Evolutionary conservation across 352 stramenopile species (phyloP).

Genomic region (Pelagophyceae sp.): DNA sequence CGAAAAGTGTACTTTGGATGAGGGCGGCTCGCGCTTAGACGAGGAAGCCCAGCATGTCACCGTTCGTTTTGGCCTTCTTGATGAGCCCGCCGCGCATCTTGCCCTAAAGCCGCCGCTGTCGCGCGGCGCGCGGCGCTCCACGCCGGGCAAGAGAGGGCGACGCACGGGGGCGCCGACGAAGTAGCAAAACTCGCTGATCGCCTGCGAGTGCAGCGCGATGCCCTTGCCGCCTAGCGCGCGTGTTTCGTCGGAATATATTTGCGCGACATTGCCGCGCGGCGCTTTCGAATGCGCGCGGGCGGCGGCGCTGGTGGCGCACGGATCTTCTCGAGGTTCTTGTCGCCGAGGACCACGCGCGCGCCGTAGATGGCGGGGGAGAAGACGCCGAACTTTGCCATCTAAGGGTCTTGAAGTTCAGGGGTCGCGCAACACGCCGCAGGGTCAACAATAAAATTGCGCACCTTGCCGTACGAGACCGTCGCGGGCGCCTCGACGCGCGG

Average conservation of each 20-base stretch:
- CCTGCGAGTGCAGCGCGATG: conserved; percentile 63
- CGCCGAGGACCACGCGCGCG: conserved; percentile 60
- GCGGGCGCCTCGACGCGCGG: background rate
- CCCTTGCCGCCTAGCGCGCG: conserved; percentile 47
- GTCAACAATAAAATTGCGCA: too few species aligned
- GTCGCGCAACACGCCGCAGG: too few species aligned
- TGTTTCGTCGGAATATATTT: background rate
- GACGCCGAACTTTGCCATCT: conserved; percentile 65
- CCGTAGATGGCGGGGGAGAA: conserved; percentile 67
- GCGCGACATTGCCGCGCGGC: background rate
- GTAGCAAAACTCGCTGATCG: conserved; percentile 66
- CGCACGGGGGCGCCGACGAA: conserved; percentile 49
- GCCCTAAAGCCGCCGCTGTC: conserved; percentile 16
- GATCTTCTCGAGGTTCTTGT: conserved; percentile 64
- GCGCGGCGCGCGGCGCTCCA: too few species aligned
- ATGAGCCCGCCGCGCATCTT: conserved; percentile 64
- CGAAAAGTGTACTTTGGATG: too few species aligned
- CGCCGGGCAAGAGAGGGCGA: background rate
- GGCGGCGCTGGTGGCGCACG: conserved; percentile 28
- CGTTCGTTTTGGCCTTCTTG: conserved; percentile 68
- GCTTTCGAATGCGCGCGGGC: background rate
- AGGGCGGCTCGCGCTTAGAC: too few species aligned
- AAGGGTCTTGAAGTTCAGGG: background rate
- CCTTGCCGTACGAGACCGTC: background rate
- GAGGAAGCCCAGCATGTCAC: conserved; percentile 64